These are phyloP conservation scores for Neocatenulostroma microsporum DNA, from an alignment of 2,329 filamentous ascomycete genomes.

Conservation along the genomic window DNA sequence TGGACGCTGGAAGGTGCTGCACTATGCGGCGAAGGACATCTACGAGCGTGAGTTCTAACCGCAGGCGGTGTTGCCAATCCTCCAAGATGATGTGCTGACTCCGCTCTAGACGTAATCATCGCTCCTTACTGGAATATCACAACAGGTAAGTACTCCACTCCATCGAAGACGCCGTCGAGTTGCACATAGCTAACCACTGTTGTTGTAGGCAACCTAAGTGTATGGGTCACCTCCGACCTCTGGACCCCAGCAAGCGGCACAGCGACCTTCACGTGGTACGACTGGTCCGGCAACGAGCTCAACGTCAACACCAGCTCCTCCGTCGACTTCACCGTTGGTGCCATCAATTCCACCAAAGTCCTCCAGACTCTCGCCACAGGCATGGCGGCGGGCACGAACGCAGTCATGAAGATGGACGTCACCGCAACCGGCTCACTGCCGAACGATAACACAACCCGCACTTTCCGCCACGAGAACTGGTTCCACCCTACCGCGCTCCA, in stretches of 20 bases:
- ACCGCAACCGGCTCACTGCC: constrained; percentile 40
- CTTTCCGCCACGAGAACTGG: constrained; percentile 45
- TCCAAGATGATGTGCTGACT: too few species aligned
- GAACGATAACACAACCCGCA: constrained; percentile 35
- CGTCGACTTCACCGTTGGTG: constrained; percentile 39
- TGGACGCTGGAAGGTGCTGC: constrained; percentile 55
- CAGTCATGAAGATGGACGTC: constrained; percentile 40
- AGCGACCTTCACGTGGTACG: constrained; percentile 46
- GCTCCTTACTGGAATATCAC: constrained; percentile 48
- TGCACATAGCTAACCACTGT: not conserved
- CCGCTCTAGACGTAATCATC: too few species aligned
- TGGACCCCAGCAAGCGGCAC: constrained; percentile 44
- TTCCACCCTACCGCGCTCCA: constrained; percentile 44
- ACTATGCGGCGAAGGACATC: constrained; percentile 51
- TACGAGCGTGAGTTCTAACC: too few species aligned
- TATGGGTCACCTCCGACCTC: constrained; percentile 52
- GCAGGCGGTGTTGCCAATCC: too few species aligned
- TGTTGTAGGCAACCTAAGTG: constrained; percentile 39
- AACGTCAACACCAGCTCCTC: constrained; percentile 27
- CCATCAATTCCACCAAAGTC: constrained; percentile 46
- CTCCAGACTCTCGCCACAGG: constrained; percentile 33
- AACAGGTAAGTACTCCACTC: constrained; percentile 18
- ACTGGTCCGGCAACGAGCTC: constrained; percentile 41
- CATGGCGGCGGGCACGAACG: constrained; percentile 31
- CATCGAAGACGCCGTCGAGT: not conserved